Conservation (phyloP, 2,329 filamentous ascomycete species). For the Malbranchea cinnamomea region DNA sequence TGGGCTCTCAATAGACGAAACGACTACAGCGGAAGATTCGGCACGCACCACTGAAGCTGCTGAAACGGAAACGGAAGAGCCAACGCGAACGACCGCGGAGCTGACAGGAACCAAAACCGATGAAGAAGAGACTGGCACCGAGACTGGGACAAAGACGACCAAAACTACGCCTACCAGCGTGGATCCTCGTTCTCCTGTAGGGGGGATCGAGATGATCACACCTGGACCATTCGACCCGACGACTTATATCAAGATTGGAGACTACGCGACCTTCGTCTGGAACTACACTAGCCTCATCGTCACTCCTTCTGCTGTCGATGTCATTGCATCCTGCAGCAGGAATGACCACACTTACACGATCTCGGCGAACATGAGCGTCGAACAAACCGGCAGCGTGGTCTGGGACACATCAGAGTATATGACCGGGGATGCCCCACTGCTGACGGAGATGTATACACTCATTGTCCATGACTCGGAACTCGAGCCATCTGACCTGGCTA, state of each 20-base stretch:
- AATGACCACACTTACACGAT: constrained; percentile 49
- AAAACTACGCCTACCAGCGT: constrained; percentile 20
- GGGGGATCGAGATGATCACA: constrained; percentile 48
- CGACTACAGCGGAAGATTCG: constrained; percentile 3
- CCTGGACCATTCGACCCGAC: constrained; percentile 35
- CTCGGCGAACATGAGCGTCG: constrained; percentile 41
- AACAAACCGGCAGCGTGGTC: constrained; percentile 36
- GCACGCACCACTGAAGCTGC: background rate
- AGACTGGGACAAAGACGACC: constrained; percentile 12
- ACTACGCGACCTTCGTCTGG: constrained; percentile 50
- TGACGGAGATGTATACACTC: constrained; percentile 48
- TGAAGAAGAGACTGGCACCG: constrained; percentile 7
- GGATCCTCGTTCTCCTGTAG: constrained; percentile 39
- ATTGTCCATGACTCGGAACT: constrained; percentile 45
- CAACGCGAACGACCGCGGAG: constrained; percentile 10
- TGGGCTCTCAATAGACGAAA: background rate
- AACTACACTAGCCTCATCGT: constrained; percentile 51
- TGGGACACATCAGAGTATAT: constrained; percentile 47
- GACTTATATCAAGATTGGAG: constrained; percentile 50
- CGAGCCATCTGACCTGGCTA: constrained; percentile 35
- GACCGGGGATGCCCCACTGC: constrained; percentile 35
- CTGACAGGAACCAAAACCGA: constrained; percentile 8
- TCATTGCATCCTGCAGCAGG: constrained; percentile 44
- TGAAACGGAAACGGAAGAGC: constrained; percentile 2
- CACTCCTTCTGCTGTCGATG: constrained; percentile 44